Conservation (phyloP, 495 filamentous ascomycete species). For the Aspergillus carlsbadensis region DNA sequence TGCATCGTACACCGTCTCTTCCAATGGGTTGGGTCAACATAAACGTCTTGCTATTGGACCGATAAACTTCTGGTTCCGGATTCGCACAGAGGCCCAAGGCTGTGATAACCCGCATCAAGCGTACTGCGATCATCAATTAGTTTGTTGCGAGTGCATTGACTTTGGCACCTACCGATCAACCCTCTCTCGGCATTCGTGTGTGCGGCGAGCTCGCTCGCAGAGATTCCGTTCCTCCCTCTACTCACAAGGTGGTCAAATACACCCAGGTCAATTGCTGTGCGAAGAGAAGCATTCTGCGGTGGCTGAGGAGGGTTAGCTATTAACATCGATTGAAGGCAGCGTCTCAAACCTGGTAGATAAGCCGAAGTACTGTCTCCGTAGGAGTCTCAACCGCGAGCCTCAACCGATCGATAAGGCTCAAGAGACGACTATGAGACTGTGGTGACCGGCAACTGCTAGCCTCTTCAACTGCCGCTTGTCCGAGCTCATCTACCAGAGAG, state of each 20-base stretch:
- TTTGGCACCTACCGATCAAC: conserved; percentile 27
- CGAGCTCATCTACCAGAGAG: conserved; percentile 27
- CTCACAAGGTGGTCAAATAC: conserved; percentile 32
- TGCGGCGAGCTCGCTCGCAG: conserved; percentile 26
- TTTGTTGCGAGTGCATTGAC: background rate
- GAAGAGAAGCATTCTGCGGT: conserved; percentile 41
- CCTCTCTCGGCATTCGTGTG: conserved; percentile 30
- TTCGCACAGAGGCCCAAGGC: conserved; percentile 34
- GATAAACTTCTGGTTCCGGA: conserved; percentile 25
- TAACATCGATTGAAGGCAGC: background rate
- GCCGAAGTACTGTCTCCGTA: conserved; percentile 33
- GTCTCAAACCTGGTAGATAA: conserved; percentile 40
- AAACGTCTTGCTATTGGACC: conserved; percentile 31
- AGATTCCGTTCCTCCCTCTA: conserved; percentile 26
- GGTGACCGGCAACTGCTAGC: conserved; percentile 17
- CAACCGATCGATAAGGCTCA: conserved; percentile 32
- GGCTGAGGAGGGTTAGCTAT: conserved; percentile 24
- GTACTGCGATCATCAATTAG: conserved; percentile 23
- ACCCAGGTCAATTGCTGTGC: conserved; percentile 33
- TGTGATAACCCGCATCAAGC: conserved; percentile 39
- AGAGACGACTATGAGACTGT: conserved; percentile 30
- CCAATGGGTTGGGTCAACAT: conserved; percentile 37
- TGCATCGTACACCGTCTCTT: conserved; percentile 37
- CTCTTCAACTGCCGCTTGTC: conserved; percentile 24
- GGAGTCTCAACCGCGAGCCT: conserved; percentile 35